These are phyloP conservation scores for Penicillium janthinellum DNA, from an alignment of 2,329 filamentous ascomycete genomes.

Conservation along the genomic window DNA sequence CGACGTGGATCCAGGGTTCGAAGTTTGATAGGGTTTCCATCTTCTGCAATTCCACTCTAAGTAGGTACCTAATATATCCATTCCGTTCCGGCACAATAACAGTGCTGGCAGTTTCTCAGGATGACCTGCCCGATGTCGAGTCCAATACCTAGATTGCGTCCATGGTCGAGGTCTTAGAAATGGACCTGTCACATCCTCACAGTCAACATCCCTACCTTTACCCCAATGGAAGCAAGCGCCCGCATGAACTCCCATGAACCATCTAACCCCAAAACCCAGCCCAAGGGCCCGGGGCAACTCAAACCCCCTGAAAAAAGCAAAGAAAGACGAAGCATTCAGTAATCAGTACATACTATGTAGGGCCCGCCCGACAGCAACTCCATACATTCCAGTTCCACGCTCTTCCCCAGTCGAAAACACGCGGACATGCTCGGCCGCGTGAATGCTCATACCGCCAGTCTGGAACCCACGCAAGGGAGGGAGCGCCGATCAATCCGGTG, in stretches of 20 bases:
- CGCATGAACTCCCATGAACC: not conserved
- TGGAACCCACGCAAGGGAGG: conserved; percentile 22
- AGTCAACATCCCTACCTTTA: not conserved
- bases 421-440: conserved; percentile 8
- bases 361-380: not conserved
- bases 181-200: not conserved
- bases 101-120: too few species aligned
- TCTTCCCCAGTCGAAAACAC: conserved; percentile 12
- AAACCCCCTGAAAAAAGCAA: conserved; percentile 8
- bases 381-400: not conserved
- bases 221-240: not conserved
- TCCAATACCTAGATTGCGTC: too few species aligned
- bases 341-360: not conserved
- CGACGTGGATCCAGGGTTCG: too few species aligned
- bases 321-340: not conserved
- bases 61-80: too few species aligned
- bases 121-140: too few species aligned
- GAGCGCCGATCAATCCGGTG: conserved; percentile 5
- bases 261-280: not conserved
- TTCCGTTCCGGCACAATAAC: too few species aligned
- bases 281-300: conserved; percentile 1
- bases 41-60: too few species aligned
- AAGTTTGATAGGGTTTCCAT: too few species aligned
- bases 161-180: too few species aligned
- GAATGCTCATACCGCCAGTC: conserved; percentile 7